Evolutionary conservation across 2,329 filamentous ascomycete species (phyloP).

Genomic region (Xylaria sp.): DNA sequence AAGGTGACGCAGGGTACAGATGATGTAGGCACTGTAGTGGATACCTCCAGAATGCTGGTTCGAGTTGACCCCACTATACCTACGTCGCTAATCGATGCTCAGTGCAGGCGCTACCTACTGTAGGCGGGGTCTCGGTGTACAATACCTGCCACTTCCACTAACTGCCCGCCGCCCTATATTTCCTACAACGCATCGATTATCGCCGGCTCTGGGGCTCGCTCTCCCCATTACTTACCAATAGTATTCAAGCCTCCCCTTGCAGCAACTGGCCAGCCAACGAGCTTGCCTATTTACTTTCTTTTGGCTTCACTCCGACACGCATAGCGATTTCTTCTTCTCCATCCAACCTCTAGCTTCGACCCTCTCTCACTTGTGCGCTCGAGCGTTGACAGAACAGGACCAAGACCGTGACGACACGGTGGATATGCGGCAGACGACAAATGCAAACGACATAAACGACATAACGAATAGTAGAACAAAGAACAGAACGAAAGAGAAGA

Average conservation of each 20-base stretch:
- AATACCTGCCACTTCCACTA: too few species aligned
- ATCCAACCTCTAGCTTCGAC: background rate
- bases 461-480: background rate
- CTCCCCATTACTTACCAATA: background rate
- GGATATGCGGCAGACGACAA: slow-evolving; percentile 4
- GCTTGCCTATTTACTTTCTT: background rate
- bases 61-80: too few species aligned
- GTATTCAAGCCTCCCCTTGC: background rate
- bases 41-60: background rate
- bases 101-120: background rate
- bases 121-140: too few species aligned
- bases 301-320: background rate
- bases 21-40: background rate
- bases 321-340: background rate
- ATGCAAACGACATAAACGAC: background rate
- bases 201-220: background rate
- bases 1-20: background rate
- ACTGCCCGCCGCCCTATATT: background rate
- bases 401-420: background rate
- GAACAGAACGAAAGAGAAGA: background rate
- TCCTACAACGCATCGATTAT: background rate
- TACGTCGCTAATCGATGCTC: too few species aligned
- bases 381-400: background rate
- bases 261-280: background rate
- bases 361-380: background rate